A percentile compares a stretch with the other conserved stretches of the same genome.
phyloP scores from a whole-genome alignment of 23 red algal species.

The Gracilaria domingensis region DNA sequence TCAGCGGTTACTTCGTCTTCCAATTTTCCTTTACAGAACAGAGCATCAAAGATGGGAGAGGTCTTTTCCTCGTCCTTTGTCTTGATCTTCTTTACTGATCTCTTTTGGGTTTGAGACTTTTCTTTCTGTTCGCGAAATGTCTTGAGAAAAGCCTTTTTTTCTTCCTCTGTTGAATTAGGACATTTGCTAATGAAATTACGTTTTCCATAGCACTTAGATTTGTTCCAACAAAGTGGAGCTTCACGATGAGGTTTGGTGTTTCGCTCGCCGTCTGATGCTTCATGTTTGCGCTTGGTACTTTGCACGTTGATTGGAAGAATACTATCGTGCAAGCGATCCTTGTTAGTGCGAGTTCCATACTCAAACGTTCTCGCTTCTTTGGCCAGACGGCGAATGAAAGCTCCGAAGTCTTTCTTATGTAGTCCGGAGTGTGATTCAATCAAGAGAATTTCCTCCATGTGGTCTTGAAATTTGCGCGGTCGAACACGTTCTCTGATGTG shows the following conservation, averaged over 20 bases:
- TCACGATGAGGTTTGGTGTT: too few relatives aligned
- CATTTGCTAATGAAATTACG: neutral
- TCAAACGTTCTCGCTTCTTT: neutral
- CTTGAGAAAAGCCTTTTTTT: neutral
- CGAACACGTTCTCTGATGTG: neutral
- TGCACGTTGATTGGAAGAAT: neutral
- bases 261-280: too few relatives aligned
- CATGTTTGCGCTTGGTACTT: neutral
- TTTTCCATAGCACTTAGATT: neutral
- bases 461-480: neutral
- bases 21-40: constrained; percentile 3
- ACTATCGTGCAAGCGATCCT: neutral
- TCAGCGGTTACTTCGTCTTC: constrained; percentile 8
- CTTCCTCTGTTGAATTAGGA: constrained; percentile 1
- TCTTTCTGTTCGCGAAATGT: neutral
- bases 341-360: neutral
- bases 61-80: neutral
- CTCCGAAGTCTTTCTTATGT: constrained; percentile 11
- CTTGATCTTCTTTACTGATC: constrained; percentile 5
- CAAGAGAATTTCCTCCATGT: neutral
- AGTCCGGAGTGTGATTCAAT: constrained; percentile 6
- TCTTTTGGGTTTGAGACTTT: neutral
- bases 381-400: neutral
- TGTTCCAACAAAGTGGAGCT: too few relatives aligned
- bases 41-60: constrained; percentile 10